Conservation (phyloP, 345 rosid genomes). For the Litchi chinensis region DNA sequence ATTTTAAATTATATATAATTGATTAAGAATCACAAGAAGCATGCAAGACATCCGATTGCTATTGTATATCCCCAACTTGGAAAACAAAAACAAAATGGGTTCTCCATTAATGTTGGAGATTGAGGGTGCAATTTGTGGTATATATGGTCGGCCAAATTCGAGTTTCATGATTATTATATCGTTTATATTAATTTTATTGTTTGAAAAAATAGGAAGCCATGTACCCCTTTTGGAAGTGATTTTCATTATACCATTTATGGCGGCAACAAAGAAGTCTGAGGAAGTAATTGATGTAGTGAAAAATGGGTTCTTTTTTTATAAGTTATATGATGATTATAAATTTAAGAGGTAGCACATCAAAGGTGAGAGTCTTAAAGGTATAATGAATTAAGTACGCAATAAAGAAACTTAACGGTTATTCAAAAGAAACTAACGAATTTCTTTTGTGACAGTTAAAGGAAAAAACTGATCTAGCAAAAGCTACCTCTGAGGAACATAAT, state of each 20-base stretch:
- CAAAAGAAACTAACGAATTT: constrained; percentile 37
- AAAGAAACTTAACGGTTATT: constrained; percentile 17
- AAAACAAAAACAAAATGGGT: constrained; percentile 13
- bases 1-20: too few species aligned
- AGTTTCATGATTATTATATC: constrained; percentile 8
- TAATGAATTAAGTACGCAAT: constrained; percentile 20
- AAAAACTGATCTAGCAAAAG: constrained; percentile 18
- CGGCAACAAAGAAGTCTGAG: not conserved
- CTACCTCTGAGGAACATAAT: not conserved
- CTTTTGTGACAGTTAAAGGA: constrained; percentile 34
- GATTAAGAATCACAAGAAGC: not conserved
- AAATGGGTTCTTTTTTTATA: not conserved
- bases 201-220: too few species aligned
- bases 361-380: constrained; percentile 18
- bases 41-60: not conserved
- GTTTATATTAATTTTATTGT: not conserved
- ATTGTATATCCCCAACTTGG: not conserved
- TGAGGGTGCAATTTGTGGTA: constrained; percentile 15
- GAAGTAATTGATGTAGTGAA: constrained; percentile 2
- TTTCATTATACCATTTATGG: constrained; percentile 6
- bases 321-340: constrained; percentile 1
- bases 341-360: constrained; percentile 19
- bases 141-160: constrained; percentile 38
- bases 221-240: not conserved
- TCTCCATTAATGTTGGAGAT: constrained; percentile 25